A percentile compares a stretch with the other conserved stretches of the same genome.
These are phyloP conservation scores for Claviceps humidiphila DNA, from an alignment of 2,329 filamentous ascomycete species.

Conservation along the genomic window DNA sequence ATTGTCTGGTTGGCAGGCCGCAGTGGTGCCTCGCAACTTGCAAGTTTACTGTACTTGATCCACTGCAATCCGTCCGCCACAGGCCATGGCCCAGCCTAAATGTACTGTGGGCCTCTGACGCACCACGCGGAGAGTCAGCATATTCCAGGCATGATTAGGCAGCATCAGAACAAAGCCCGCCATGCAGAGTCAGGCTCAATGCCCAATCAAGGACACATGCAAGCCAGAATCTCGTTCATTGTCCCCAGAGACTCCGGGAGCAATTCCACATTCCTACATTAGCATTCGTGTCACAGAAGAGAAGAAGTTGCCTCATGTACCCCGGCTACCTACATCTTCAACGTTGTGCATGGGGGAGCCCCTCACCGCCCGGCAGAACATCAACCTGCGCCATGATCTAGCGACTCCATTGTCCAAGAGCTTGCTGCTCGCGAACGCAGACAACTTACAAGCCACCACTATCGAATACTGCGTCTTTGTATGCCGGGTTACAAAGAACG, in stretches of 20 bases:
- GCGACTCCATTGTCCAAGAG: background rate
- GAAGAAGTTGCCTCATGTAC: no score
- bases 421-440: background rate
- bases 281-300: no score
- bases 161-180: background rate
- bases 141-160: background rate
- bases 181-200: background rate
- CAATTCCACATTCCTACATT: background rate
- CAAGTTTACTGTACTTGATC: no score
- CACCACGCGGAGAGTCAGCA: background rate
- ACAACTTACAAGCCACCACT: background rate
- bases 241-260: no score
- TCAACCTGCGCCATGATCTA: background rate
- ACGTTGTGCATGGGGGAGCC: no score
- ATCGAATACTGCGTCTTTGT: background rate
- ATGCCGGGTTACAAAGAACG: no score
- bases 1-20: background rate
- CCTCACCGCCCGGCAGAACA: conserved; percentile 19
- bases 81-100: conserved; percentile 1
- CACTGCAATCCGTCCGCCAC: no score
- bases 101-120: conserved; percentile 1
- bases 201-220: background rate
- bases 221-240: no score
- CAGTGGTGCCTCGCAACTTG: no score
- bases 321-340: no score